Conservation (phyloP, 2,329 filamentous ascomycete species). For the Graphiopsis chlorocephala region DNA sequence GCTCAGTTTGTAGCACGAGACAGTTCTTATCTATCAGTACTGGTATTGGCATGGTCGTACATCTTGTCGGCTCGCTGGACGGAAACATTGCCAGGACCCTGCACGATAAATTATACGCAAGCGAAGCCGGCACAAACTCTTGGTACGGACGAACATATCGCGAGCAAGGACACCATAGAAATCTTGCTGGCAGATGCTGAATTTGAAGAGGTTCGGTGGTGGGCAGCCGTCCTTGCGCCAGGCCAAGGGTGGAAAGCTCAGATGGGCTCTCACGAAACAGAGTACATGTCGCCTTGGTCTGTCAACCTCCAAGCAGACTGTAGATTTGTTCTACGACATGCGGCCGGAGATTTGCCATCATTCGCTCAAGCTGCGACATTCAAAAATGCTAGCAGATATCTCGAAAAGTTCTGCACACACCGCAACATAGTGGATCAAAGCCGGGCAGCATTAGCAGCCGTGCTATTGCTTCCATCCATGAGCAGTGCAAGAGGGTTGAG, state of each 20-base stretch:
- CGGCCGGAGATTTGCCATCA: background rate
- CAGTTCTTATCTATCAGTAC: background rate
- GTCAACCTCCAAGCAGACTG: background rate
- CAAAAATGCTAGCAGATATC: background rate
- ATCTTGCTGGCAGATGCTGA: background rate
- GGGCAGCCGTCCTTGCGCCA: background rate
- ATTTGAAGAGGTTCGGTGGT: background rate
- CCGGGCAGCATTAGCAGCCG: background rate
- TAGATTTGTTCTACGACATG: background rate
- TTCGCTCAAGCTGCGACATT: background rate
- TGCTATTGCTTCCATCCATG: background rate
- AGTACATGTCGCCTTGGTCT: background rate
- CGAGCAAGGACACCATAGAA: background rate
- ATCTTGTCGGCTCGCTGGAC: background rate
- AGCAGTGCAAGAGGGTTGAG: background rate
- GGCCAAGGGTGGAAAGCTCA: background rate
- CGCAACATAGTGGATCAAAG: background rate
- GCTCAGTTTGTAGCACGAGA: background rate
- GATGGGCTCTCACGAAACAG: background rate
- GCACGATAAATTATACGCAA: background rate
- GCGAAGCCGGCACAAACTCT: background rate
- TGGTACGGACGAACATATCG: background rate
- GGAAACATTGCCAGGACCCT: background rate
- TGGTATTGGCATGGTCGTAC: background rate
- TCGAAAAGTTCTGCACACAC: background rate